A percentile compares a stretch with the other conserved stretches of the same genome.
These are phyloP conservation scores for Delitschia confertaspora DNA, from an alignment of 495 filamentous ascomycete species.

Conservation along the genomic window DNA sequence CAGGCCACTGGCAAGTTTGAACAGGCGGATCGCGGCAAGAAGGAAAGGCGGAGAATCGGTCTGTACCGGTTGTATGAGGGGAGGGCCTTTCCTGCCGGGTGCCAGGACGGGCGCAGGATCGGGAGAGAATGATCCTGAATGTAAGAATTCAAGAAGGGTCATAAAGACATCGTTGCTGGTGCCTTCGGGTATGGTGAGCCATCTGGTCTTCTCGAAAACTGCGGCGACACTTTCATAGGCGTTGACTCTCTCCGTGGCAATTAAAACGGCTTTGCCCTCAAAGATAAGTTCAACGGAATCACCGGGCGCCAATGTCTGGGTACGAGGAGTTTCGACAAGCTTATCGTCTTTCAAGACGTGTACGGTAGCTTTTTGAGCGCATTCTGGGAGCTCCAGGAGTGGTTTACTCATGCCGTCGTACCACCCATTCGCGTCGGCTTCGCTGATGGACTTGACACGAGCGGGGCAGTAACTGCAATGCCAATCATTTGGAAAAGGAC, in stretches of 20 bases:
- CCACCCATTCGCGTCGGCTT: conserved; percentile 14
- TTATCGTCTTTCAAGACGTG: conserved; percentile 9
- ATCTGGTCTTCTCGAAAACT: conserved; percentile 8
- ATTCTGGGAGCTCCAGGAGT: conserved; percentile 11
- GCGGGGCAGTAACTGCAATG: conserved; percentile 14
- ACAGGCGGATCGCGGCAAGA: conserved; percentile 10
- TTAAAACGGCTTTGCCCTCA: conserved; percentile 3
- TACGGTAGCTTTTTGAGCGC: conserved; percentile 2
- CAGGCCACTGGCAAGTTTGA: conserved; percentile 10
- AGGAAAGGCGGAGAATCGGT: conserved; percentile 5
- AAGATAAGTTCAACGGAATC: conserved; percentile 19
- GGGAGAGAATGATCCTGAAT: conserved; percentile 12
- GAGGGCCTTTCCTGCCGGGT: conserved; percentile 10
- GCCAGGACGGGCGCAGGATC: conserved; percentile 5
- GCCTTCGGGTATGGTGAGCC: conserved; percentile 13
- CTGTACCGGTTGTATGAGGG: conserved; percentile 12
- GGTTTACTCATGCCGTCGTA: conserved; percentile 16
- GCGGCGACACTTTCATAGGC: conserved; percentile 2
- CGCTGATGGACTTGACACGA: conserved; percentile 4
- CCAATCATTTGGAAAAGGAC: conserved; percentile 2
- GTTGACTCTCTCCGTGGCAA: conserved; percentile 8
- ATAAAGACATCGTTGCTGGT: conserved; percentile 12
- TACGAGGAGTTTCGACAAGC: conserved; percentile 16
- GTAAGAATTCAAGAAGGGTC: conserved; percentile 19
- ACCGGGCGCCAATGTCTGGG: not conserved